These are phyloP conservation scores for Plantago coronopus DNA, from an alignment of 305 asterid genomes.

Conservation along the genomic window DNA sequence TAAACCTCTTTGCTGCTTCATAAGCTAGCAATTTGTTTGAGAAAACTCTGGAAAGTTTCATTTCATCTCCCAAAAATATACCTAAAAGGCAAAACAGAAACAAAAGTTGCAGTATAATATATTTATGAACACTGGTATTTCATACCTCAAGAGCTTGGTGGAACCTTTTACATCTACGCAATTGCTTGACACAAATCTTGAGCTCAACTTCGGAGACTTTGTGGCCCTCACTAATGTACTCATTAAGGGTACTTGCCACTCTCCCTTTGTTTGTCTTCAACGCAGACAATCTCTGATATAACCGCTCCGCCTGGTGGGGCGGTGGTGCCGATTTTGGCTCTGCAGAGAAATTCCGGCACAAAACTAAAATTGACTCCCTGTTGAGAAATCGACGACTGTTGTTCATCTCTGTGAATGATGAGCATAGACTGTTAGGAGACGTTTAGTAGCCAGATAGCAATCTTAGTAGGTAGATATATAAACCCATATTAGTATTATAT, in stretches of 20 bases:
- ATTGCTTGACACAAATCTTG: slow-evolving; percentile 46
- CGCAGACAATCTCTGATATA: slow-evolving; percentile 62
- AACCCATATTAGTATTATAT: too few relatives aligned
- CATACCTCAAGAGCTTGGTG: slow-evolving; percentile 72
- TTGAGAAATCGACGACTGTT: slow-evolving; percentile 23
- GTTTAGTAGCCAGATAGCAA: too few relatives aligned
- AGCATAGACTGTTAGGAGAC: too few relatives aligned
- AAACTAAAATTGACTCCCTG: slow-evolving; percentile 23
- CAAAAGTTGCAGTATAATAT: too few relatives aligned
- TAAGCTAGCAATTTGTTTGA: too few relatives aligned
- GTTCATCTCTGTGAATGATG: too few relatives aligned
- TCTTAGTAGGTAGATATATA: too few relatives aligned
- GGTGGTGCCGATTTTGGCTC: slow-evolving; percentile 19
- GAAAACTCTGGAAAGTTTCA: too few relatives aligned
- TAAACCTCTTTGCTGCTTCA: too few relatives aligned
- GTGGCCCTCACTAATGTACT: slow-evolving; percentile 54
- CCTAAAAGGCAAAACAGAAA: too few relatives aligned
- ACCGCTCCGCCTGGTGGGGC: slow-evolving; percentile 16
- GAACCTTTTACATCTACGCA: slow-evolving; percentile 52
- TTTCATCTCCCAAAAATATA: too few relatives aligned
- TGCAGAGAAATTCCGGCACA: slow-evolving; percentile 33
- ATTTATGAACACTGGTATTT: too few relatives aligned
- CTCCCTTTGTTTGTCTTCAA: slow-evolving; percentile 41
- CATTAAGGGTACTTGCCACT: slow-evolving; percentile 53
- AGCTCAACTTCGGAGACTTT: slow-evolving; percentile 42